Evolutionary conservation across 768 basidiomycete genomes (phyloP), one percentile per base, ranked within the genome.

Genomic region (Termitomyces eurrhizus): DNA sequence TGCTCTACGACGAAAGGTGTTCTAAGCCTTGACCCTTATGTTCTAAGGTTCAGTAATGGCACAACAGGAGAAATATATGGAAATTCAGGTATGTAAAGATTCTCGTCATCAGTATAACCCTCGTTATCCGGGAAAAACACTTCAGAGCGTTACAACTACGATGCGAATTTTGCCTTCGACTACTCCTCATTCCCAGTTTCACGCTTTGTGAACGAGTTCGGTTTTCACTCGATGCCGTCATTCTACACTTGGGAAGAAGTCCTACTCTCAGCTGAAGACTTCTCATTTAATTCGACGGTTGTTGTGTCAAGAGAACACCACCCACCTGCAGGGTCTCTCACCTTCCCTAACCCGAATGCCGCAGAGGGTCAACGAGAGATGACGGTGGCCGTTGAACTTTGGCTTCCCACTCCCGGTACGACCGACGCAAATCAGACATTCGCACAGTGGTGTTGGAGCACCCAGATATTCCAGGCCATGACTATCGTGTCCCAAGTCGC

Each of bases 141-240:
- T 49, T 2, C 44, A 84, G 84, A 85, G 62, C 79, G 81, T 29
- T 86, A 81, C 69, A 82, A 84, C 64, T 85, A 85, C 63, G 79
- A 83, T 62, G 79, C 79, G 5, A 71, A 72, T 2, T 72, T 74
- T 50, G 83, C 84, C 0, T 85, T 86, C 68, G 77, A 83, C 61
- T 79, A 83, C 59, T 76, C 73, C 56, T 81, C 82, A 0, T 86
- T 75, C 64, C 83, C 83, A 13, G 75, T 82, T 46, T 50, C 33
- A 55, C 78, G 84, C 46, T 85, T 84, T 57, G 75, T 84, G 46
- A 85, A 85, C 61, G 84, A 86, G 62, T 85, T 85, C 57, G 83
- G 83, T 80, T 85, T 84, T 70, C 84, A 85, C 67, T 85, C 84
- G 0, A 83, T 84, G 80, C 84, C 84, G 5, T 85, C 83, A 0